Base-by-base conservation (phyloP, 225 moss, liverwort and hornwort genomes). In the Sphagnum tenellum region DNA sequence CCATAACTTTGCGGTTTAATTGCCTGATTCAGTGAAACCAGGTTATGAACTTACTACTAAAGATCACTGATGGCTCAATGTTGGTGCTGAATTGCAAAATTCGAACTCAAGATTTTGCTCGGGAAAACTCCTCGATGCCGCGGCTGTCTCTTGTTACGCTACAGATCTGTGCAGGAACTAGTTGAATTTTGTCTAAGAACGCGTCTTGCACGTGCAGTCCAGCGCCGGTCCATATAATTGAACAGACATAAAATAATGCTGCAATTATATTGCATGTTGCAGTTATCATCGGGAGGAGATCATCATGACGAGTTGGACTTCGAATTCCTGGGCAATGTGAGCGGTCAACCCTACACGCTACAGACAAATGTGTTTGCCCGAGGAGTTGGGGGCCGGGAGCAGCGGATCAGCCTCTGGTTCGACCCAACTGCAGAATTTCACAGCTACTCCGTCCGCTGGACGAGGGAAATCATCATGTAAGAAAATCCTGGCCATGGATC, bases 301-400 rank as follows among this genome's bases (percentile, higher is more conserved):
- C 57, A 75, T 56, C 84, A 85, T 46, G 84, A 85, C 29, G 84
- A 85, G 76, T 65, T 85, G 84, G 84, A 85, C 76, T 85, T 85
- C 71, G 84, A 85, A 64, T 85, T 85, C 58, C 81, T 85, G 9
- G 84, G 84, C 47, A 85, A 85, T 66, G 66, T 46, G 67, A 64
- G 72, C 60, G 78, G 81, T 14, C 9, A 76, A 57, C 81, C 81
- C 62, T 81, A 81, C 72, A 46, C 71, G 53, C 61, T 85, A 45
- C 84, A 85, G 66, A 85, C 84, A 50, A 85, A 85, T 49, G 84
- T 85, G 14, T 85, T 85, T 60, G 78, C 81, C 4, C 78, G 75
- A 64, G 84, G 84, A 56, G 59, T 64, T 8, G 84, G 84, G 47
- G 67, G n/a, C 47, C 77, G 84, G 44, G 84, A 85, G 78, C 84